Percentiles rank a stretch among this genome's conserved stretches.
These are phyloP conservation scores for Hymenotorrendiella dingleyae DNA, from an alignment of 2,329 filamentous ascomycete species.

Conservation along the genomic window DNA sequence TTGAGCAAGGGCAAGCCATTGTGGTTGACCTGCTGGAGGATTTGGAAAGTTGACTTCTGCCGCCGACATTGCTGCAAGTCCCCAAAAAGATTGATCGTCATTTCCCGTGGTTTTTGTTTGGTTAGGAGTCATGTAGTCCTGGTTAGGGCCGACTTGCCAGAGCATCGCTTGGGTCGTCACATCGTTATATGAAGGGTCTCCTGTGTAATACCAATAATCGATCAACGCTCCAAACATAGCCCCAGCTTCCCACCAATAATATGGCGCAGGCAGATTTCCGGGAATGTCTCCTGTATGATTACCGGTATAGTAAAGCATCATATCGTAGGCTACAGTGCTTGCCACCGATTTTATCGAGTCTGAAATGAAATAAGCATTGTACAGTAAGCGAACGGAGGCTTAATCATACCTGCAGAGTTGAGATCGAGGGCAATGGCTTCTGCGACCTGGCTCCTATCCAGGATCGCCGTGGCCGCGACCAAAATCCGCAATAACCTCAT, in stretches of 20 bases:
- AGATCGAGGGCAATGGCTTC: not conserved
- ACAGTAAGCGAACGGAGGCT: constrained; percentile 40
- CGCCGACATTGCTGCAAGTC: constrained; percentile 62
- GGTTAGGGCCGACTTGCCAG: constrained; percentile 65
- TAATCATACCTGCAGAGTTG: constrained; percentile 1
- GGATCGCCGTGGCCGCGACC: not conserved
- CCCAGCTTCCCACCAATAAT: constrained; percentile 60
- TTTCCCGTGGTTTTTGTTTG: constrained; percentile 65
- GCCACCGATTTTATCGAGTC: constrained; percentile 30
- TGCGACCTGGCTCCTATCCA: not conserved
- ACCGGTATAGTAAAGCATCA: constrained; percentile 47
- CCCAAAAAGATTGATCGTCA: constrained; percentile 74
- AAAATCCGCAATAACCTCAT: not conserved
- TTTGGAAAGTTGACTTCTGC: constrained; percentile 61
- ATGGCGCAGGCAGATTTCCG: constrained; percentile 46
- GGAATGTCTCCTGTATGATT: constrained; percentile 44
- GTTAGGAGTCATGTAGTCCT: constrained; percentile 73
- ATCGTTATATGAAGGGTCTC: constrained; percentile 65
- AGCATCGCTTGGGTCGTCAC: constrained; percentile 63
- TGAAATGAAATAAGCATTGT: constrained; percentile 36
- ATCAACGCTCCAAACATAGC: constrained; percentile 67
- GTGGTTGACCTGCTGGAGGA: constrained; percentile 48
- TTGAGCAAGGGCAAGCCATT: constrained; percentile 68
- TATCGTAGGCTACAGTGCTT: constrained; percentile 37
- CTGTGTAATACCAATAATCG: constrained; percentile 82